These are phyloP conservation scores for Luffa aegyptiaca DNA, from an alignment of 306 rosid species.

Conservation along the genomic window DNA sequence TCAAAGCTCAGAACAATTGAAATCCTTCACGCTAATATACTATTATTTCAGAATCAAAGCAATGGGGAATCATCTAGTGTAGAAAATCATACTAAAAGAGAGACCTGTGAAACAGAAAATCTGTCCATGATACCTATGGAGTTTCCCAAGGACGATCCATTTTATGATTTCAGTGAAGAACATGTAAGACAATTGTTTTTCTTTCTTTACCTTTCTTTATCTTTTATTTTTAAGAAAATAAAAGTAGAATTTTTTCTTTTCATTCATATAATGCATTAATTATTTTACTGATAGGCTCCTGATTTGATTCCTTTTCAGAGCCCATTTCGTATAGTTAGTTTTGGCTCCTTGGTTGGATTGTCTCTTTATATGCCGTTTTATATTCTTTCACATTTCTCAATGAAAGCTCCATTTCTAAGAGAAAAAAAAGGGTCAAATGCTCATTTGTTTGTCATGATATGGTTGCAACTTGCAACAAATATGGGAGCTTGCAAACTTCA, in stretches of 20 bases:
- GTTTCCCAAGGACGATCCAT: constrained; percentile 22
- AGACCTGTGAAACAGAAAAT: constrained; percentile 28
- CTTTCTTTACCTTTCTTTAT: background rate
- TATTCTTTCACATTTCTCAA: background rate
- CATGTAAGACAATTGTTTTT: constrained; percentile 31
- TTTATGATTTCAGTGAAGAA: constrained; percentile 70
- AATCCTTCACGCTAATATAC: constrained; percentile 37
- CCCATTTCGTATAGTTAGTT: background rate
- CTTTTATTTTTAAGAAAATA: background rate
- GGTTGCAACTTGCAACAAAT: background rate
- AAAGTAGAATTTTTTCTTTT: background rate
- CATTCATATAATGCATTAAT: background rate
- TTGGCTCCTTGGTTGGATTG: background rate
- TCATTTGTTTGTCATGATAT: background rate
- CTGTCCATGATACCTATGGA: constrained; percentile 21
- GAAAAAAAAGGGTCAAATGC: background rate
- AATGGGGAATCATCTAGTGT: constrained; percentile 28
- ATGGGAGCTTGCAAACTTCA: background rate
- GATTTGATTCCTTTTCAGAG: background rate
- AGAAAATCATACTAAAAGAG: constrained; percentile 29
- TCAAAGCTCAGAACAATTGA: constrained; percentile 28
- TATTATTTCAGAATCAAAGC: constrained; percentile 42
- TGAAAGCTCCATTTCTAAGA: background rate
- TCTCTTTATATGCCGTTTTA: background rate
- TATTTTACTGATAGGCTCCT: background rate